Base-by-base conservation (phyloP, 192 early-diverging fungal genomes). In the Coemansia biformis region DNA sequence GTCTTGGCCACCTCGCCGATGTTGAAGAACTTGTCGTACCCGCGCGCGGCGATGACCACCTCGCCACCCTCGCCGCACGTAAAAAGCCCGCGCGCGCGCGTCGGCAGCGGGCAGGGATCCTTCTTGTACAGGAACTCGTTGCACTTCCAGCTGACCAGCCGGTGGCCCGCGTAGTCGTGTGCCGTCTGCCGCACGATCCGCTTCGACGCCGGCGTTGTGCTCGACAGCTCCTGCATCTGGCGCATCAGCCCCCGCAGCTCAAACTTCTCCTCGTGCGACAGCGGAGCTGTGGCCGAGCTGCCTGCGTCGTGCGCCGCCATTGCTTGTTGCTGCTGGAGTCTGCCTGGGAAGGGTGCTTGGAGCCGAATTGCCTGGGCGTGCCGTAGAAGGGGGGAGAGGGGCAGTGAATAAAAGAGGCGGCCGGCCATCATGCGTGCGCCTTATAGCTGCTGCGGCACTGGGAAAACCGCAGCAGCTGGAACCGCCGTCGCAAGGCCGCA, bases 21-120 rank as follows among this genome's bases (percentile, higher is more conserved):
- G 50, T 94, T 94, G 63, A 95, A 98, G 62, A 98, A 98, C 76
- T 98, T 98, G 78, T 98, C 83, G 74, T 98, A 98, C 22, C 94
- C 94, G n/a, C 94, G 78, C 14, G 85, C 78, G 14, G 82, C 68
- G 61, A 98, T 89, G 5, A 15, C 29, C 36, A 49, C 46, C 6
- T 64, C 59, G 23, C 49, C 61, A 5, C 63, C 24, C 1, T 39
- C 18, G 33, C 17, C 35, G 38, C 36, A 23, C 1, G 87, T 87
- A 36, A 96, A 96, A 26, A 96, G 52, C 0, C 93, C 93, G 31
- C 93, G 80, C 4, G 90, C 87, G 26, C 80, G 63, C 8, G 83
- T 86, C 1, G 90, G 91, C 19, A 91, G 66, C 31, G 68, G 60
- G 11, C 67, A 70, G 0, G 69, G 70, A 7, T 76, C 68, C 47